Percentiles rank a stretch among this genome's conserved stretches.
phyloP scores from a whole-genome alignment of 345 rosid species.

The Eucalyptus paniculata region DNA sequence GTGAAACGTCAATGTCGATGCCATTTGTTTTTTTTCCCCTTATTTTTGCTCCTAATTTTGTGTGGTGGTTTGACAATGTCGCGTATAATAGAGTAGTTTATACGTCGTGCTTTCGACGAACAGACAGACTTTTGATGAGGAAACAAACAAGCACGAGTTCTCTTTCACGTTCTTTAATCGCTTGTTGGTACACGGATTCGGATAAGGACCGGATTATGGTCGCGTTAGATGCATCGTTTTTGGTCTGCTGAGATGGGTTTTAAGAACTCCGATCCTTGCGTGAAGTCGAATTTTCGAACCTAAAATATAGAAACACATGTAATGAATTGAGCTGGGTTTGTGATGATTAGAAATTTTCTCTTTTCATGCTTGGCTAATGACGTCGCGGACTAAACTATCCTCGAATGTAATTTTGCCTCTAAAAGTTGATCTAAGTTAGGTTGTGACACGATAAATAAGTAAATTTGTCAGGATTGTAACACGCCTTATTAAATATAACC shows the following conservation, averaged over 20 bases:
- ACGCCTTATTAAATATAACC: background rate
- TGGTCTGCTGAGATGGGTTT: background rate
- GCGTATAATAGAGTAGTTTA: background rate
- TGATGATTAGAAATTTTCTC: background rate
- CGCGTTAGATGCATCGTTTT: background rate
- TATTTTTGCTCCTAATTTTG: background rate
- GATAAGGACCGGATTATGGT: background rate
- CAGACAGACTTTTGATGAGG: background rate
- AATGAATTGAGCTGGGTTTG: background rate
- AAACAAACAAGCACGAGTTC: background rate
- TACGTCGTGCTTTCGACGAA: background rate
- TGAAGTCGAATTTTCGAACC: background rate
- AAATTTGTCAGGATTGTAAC: rapidly evolving
- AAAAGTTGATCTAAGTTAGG: background rate
- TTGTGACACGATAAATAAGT: background rate
- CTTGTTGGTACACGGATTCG: background rate
- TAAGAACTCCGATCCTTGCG: background rate
- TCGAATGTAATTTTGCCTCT: background rate
- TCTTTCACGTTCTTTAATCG: background rate
- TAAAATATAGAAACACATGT: background rate
- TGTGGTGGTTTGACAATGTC: background rate
- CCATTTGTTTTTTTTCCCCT: background rate
- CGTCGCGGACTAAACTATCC: background rate
- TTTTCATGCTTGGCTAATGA: background rate
- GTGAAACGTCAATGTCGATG: background rate